These are phyloP conservation scores for Fraxinus paxiana DNA, from an alignment of 305 asterid species.

Conservation along the genomic window DNA sequence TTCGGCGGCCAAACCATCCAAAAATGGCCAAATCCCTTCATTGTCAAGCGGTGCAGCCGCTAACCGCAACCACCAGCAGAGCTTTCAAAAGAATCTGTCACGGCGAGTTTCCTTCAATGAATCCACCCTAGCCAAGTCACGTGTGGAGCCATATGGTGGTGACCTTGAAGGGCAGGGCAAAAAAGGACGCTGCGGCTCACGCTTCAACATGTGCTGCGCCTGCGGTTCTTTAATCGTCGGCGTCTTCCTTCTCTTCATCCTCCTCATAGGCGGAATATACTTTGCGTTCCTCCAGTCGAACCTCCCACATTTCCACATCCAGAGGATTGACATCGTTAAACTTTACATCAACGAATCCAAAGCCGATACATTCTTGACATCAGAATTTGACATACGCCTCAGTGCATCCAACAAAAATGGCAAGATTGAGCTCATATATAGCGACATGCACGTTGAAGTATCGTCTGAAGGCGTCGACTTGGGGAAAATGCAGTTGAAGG, in stretches of 20 bases:
- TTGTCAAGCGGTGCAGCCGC: neutral
- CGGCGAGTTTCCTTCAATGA: slow-evolving; percentile 53
- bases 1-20: neutral
- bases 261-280: slow-evolving; percentile 28
- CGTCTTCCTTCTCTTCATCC: slow-evolving; percentile 26
- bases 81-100: slow-evolving; percentile 29
- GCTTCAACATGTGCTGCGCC: slow-evolving; percentile 32
- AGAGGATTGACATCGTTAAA: slow-evolving; percentile 22
- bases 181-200: slow-evolving; percentile 1
- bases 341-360: neutral
- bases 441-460: slow-evolving; percentile 27
- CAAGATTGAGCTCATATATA: slow-evolving; percentile 25
- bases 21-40: neutral
- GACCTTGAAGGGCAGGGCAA: slow-evolving; percentile 23
- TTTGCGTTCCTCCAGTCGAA: slow-evolving; percentile 41
- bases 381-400: slow-evolving; percentile 26
- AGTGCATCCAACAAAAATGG: slow-evolving; percentile 33
- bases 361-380: slow-evolving; percentile 18
- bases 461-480: slow-evolving; percentile 27
- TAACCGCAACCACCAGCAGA: slow-evolving; percentile 27
- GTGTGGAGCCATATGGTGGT: neutral
- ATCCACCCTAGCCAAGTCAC: slow-evolving; percentile 15
- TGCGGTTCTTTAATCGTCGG: slow-evolving; percentile 24
- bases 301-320: slow-evolving; percentile 37
- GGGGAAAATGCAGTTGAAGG: slow-evolving; percentile 13